phyloP scores from a whole-genome alignment of 75 land plant genomes.

The Cunninghamia lanceolata region DNA sequence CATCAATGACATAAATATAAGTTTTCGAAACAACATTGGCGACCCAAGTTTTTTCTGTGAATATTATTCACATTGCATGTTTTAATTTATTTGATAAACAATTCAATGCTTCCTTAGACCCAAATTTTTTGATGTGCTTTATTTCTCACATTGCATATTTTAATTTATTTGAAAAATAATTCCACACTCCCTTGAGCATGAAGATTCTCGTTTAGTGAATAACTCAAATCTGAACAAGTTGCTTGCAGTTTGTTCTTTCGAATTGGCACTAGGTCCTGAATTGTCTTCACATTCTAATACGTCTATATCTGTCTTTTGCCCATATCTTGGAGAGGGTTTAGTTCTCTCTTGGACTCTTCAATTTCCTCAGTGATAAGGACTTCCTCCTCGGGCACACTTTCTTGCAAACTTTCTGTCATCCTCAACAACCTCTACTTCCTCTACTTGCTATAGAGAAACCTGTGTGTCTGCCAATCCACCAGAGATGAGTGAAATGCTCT shows the following conservation, averaged over 20 bases:
- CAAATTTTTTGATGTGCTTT: no score
- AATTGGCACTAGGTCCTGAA: not conserved
- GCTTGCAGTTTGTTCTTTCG: not conserved
- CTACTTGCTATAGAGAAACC: not conserved
- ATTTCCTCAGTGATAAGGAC: not conserved
- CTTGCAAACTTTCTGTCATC: not conserved
- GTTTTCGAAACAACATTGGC: not conserved
- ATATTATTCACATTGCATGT: not conserved
- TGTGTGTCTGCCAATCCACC: not conserved
- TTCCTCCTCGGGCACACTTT: not conserved
- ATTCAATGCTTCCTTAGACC: not conserved
- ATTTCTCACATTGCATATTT: not conserved
- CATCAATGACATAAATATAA: not conserved
- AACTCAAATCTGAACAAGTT: not conserved
- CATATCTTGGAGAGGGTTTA: not conserved
- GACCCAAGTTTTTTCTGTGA: not conserved
- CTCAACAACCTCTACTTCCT: not conserved
- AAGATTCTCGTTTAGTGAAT: not conserved
- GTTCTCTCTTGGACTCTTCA: not conserved
- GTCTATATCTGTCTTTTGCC: not conserved
- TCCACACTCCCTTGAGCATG: not conserved
- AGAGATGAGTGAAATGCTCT: not conserved
- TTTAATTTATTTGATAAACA: not conserved
- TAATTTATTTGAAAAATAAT: not conserved
- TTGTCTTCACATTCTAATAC: not conserved